Percentiles rank a stretch among this genome's conserved stretches.
Conservation (phyloP, 768 basidiomycete genomes). For the Calocybe gangraenosa region DNA sequence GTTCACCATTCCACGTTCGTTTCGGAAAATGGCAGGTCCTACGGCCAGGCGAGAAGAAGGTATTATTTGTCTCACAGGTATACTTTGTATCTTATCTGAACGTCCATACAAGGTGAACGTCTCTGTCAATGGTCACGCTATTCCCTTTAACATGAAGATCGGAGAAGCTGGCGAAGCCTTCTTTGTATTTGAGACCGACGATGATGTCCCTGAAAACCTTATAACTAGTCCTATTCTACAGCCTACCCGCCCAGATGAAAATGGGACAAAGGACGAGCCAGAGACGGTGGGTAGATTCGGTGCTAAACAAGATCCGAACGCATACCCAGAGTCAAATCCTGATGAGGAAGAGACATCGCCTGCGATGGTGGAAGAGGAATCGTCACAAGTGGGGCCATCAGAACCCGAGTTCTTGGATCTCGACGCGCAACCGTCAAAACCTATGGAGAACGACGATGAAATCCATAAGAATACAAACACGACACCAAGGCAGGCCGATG, state of each 20-base stretch:
- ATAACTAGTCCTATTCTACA: slow-evolving; percentile 89
- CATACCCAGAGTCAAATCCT: slow-evolving; percentile 16
- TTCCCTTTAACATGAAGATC: slow-evolving; percentile 97
- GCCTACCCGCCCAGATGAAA: slow-evolving; percentile 47
- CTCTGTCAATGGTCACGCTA: slow-evolving; percentile 76
- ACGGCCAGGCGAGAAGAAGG: slow-evolving; percentile 91
- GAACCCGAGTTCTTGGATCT: slow-evolving; percentile 86
- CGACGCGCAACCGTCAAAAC: slow-evolving; percentile 40
- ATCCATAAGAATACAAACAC: slow-evolving; percentile 18
- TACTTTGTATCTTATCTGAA: background rate
- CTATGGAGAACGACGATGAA: slow-evolving; percentile 18
- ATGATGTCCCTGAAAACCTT: slow-evolving; percentile 88
- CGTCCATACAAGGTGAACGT: slow-evolving; percentile 69
- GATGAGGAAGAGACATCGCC: slow-evolving; percentile 6
- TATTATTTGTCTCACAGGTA: too few relatives aligned
- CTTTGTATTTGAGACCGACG: slow-evolving; percentile 96
- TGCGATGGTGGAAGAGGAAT: slow-evolving; percentile 8
- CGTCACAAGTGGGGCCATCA: slow-evolving; percentile 19
- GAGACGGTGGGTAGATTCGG: slow-evolving; percentile 38
- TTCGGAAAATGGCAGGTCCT: slow-evolving; percentile 98
- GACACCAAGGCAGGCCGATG: slow-evolving; percentile 29
- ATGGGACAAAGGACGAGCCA: slow-evolving; percentile 22
- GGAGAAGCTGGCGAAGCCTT: slow-evolving; percentile 99
- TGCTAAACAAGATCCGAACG: slow-evolving; percentile 29
- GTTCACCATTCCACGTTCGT: slow-evolving; percentile 95